Evolutionary conservation across 1,284 basidiomycete genomes (phyloP), one percentile per base, ranked within the genome.

Genomic region (Ganoderma lucidum): DNA sequence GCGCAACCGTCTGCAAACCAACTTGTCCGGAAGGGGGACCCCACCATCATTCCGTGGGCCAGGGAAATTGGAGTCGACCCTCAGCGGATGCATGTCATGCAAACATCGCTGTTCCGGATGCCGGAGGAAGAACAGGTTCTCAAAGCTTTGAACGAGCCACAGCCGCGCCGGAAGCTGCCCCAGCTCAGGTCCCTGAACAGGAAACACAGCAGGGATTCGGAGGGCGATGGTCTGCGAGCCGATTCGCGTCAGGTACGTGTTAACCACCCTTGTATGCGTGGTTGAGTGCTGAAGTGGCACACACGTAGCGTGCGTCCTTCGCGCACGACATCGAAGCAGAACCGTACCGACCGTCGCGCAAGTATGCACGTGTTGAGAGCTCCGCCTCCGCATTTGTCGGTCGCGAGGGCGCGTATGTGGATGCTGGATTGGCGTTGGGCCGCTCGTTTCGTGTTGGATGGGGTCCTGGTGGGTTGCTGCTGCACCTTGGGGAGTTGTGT

Each of bases 371-470:
- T 58, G 89, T 94, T 45, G 88, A 88, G 41, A 86, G 84, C 62
- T 85, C 88, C 0, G 85, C 86, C 17, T 95, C 94, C 3, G 82
- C 86, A 19, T 88, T 89, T 0, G 83, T 82, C 55, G 90, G 88
- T 6, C 84, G 86, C 58, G 95, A 97, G 78, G 87, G 86, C 10
- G 83, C 88, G 42, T 83, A 89, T 60, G 83, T 90, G 9, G 97
- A 99, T 81, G 91, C 95, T 9, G 96, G 96, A 1, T 82, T 99
- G 56, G 87, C 93, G 5, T 83, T 97, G 67, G 96, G 96, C 19
- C 88, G 96, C 37, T 96, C 95, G 30, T 98, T 97, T 81, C 88
- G 96, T 62, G 94, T 93, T 6, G 92, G 95, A 2, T 99, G 96
- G 95, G 95, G 96, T 17, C 93, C 94, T 0, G 87, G 89, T 60